A percentile compares a stretch with the other conserved stretches of the same genome.
Conservation (phyloP, 805 yeast species). For the Starmerella potacharoeniae region DNA sequence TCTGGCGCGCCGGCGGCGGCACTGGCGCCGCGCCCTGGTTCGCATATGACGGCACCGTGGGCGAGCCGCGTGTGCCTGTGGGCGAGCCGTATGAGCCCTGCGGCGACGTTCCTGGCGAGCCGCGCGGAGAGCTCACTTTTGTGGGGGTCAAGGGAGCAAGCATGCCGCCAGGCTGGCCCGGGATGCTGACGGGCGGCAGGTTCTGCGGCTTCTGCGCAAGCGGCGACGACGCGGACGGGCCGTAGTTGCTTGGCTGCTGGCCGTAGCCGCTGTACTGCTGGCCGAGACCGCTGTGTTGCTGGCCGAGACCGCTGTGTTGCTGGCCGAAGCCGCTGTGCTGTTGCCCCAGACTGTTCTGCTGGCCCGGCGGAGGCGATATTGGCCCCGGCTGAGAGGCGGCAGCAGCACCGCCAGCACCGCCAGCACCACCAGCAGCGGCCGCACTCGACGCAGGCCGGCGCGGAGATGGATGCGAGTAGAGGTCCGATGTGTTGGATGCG, state of each 20-base stretch:
- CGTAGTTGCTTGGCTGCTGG: neutral
- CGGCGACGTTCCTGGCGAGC: slow-evolving; percentile 5
- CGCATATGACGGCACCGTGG: neutral
- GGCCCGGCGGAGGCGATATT: neutral
- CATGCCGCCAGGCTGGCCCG: neutral
- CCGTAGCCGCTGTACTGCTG: too few species aligned
- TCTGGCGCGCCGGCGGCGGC: slow-evolving; percentile 18
- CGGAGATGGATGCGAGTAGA: slow-evolving; percentile 12
- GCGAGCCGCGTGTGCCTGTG: neutral
- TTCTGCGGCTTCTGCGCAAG: neutral
- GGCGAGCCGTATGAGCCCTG: neutral
- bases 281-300: too few species aligned
- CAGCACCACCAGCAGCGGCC: neutral
- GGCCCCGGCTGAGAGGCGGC: neutral
- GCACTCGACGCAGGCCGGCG: neutral
- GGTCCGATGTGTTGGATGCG: neutral
- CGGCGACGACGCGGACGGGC: neutral
- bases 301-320: too few species aligned
- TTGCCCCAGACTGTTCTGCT: too few species aligned
- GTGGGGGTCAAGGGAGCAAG: slow-evolving; percentile 12
- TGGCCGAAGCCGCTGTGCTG: too few species aligned
- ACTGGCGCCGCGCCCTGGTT: slow-evolving; percentile 7
- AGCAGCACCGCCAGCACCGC: neutral
- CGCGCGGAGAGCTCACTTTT: slow-evolving; percentile 4
- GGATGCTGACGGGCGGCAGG: neutral